phyloP scores from a whole-genome alignment of 148 eudicot genomes.

The Bassia scoparia region DNA sequence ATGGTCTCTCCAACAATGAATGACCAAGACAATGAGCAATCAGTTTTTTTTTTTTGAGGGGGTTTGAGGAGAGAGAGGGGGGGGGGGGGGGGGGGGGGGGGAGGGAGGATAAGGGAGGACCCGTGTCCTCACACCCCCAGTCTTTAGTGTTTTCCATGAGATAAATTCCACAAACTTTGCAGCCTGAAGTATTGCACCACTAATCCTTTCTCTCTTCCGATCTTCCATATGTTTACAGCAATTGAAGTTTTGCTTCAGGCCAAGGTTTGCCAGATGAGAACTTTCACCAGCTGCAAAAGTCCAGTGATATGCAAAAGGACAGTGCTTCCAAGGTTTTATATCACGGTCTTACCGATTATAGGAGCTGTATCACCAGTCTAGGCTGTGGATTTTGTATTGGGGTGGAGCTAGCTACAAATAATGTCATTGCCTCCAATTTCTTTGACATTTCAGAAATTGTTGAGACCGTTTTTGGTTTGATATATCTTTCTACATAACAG shows the following conservation, averaged over 20 bases:
- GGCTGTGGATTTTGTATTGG: slow-evolving; percentile 73
- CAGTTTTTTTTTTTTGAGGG: no score
- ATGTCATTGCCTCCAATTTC: slow-evolving; percentile 66
- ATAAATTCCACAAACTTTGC: slow-evolving; percentile 35
- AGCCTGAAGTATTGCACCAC: slow-evolving; percentile 66
- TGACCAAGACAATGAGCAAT: slow-evolving; percentile 59
- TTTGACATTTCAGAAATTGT: slow-evolving; percentile 68
- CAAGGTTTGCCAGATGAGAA: slow-evolving; percentile 62
- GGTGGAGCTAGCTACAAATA: slow-evolving; percentile 69
- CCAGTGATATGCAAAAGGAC: slow-evolving; percentile 47
- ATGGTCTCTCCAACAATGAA: slow-evolving; percentile 54
- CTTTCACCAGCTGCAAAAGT: slow-evolving; percentile 33
- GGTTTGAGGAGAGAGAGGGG: no score
- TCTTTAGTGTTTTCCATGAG: slow-evolving; percentile 33
- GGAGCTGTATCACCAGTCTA: slow-evolving; percentile 56
- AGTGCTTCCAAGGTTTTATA: slow-evolving; percentile 30
- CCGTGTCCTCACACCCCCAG: slow-evolving; percentile 75
- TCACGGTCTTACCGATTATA: slow-evolving; percentile 48
- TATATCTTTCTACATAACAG: no score
- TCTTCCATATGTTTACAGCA: slow-evolving; percentile 55
- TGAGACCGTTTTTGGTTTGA: slow-evolving; percentile 70
- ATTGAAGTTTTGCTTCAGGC: slow-evolving; percentile 44
- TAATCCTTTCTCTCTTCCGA: slow-evolving; percentile 55
- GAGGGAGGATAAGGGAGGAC: no score
- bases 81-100: no score